Conservation (phyloP, 208 protist species). For the Leishmania aethiopica region DNA sequence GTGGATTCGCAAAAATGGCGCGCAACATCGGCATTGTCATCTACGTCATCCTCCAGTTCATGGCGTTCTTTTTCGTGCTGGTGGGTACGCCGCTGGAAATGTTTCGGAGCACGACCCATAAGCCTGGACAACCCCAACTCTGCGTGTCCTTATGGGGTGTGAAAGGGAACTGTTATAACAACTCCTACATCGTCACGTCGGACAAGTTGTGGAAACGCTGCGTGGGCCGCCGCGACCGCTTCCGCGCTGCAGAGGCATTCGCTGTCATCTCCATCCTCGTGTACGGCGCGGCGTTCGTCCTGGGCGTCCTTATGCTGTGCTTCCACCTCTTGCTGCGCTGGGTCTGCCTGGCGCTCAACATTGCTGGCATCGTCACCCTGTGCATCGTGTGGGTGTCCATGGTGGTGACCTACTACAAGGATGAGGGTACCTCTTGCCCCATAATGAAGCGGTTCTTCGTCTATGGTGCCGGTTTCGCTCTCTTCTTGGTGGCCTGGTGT, state of each 20-base stretch:
- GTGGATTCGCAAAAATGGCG: no score
- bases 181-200: no score
- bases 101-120: no score
- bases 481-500: constrained; percentile 43
- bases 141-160: no score
- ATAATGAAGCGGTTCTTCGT: no score
- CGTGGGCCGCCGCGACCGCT: constrained; percentile 23
- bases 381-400: constrained; percentile 41
- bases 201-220: constrained; percentile 23
- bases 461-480: constrained; percentile 38
- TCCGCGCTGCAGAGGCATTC: constrained; percentile 46
- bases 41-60: no score
- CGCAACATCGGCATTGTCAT: no score
- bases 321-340: neutral
- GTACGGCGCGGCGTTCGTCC: constrained; percentile 17
- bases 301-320: neutral
- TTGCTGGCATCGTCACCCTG: constrained; percentile 24
- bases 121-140: no score
- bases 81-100: no score
- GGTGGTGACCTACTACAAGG: constrained; percentile 32
- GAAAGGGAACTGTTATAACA: no score
- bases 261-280: constrained; percentile 38
- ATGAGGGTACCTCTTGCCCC: no score
- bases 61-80: no score
- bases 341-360: constrained; percentile 38